Base-by-base conservation (phyloP, 805 yeast species). In the Saturnispora bothae region DNA sequence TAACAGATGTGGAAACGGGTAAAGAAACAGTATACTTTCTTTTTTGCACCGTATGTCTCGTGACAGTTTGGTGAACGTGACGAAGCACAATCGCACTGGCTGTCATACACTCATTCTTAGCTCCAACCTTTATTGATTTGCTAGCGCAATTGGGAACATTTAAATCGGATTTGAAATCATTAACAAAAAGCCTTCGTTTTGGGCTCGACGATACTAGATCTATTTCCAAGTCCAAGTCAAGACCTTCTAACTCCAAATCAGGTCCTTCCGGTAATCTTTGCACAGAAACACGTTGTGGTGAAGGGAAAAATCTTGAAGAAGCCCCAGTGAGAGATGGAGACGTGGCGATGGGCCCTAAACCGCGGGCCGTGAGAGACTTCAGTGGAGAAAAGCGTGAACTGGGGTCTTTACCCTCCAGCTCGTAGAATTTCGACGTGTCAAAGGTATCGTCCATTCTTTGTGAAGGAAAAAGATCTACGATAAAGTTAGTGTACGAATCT, bases 241-340 rank as follows among this genome's bases (percentile, higher is more conserved):
- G n/a, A n/a, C n/a, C n/a, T n/a, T n/a, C n/a, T n/a, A n/a, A n/a
- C n/a, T n/a, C n/a, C n/a, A n/a, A n/a, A n/a, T n/a, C n/a, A n/a
- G n/a, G n/a, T n/a, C n/a, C n/a, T n/a, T n/a, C n/a, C n/a, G n/a
- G n/a, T n/a, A n/a, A n/a, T n/a, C n/a, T n/a, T n/a, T n/a, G n/a
- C n/a, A n/a, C n/a, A n/a, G n/a, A n/a, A n/a, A n/a, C n/a, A n/a
- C n/a, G n/a, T n/a, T n/a, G n/a, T n/a, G 63, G 63, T 25, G 60
- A 55, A 3, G 65, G 65, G 36, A 60, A 60, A 36, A 60, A 59
- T 19, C 64, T 43, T 4, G 63, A 44, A 13, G 38, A 23, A 15
- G 34, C 14, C 12, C 27, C 27, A 25, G 9, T 34, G 13, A 16
- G 25, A 4, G 34, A 10, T 14, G 27, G 10, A 8, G 34, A 31